A percentile compares a stretch with the other conserved stretches of the same genome.
These are phyloP conservation scores for Leucaena leucocephala DNA, from an alignment of 306 rosid genomes.

Conservation along the genomic window DNA sequence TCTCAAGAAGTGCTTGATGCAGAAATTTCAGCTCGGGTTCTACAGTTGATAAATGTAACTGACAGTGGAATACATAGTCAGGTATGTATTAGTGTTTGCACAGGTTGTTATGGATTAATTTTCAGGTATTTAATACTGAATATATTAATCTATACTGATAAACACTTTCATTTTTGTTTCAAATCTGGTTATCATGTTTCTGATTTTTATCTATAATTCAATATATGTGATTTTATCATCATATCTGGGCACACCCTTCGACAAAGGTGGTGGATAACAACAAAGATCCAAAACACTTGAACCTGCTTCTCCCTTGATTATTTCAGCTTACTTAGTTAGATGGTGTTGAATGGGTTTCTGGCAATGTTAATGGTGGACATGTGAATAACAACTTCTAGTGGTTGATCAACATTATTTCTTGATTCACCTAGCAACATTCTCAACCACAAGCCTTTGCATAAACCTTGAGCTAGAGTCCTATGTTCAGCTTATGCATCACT, in stretches of 20 bases:
- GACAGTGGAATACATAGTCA: conserved; percentile 94
- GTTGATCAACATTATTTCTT: not conserved
- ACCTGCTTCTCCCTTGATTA: not conserved
- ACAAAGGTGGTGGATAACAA: not conserved
- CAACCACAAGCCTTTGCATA: not conserved
- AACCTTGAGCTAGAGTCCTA: not conserved
- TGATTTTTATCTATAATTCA: not conserved
- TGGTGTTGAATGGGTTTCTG: not conserved
- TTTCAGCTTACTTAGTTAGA: not conserved
- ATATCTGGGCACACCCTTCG: not conserved
- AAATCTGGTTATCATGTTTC: not conserved
- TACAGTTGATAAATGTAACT: conserved; percentile 85
- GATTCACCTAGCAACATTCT: not conserved
- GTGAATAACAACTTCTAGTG: not conserved
- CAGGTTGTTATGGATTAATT: conserved; percentile 14
- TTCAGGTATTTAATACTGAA: conserved; percentile 9
- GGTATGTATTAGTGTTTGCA: conserved; percentile 53
- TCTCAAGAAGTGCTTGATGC: conserved; percentile 97
- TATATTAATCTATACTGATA: conserved; percentile 16
- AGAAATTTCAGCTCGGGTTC: conserved; percentile 95
- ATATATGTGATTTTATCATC: no score
- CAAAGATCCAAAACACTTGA: not conserved
- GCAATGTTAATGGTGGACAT: not conserved
- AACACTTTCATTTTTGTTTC: not conserved
- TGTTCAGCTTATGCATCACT: not conserved